Conservation (phyloP, 1,284 basidiomycete genomes). For the Tetrapyrgos nigripes region DNA sequence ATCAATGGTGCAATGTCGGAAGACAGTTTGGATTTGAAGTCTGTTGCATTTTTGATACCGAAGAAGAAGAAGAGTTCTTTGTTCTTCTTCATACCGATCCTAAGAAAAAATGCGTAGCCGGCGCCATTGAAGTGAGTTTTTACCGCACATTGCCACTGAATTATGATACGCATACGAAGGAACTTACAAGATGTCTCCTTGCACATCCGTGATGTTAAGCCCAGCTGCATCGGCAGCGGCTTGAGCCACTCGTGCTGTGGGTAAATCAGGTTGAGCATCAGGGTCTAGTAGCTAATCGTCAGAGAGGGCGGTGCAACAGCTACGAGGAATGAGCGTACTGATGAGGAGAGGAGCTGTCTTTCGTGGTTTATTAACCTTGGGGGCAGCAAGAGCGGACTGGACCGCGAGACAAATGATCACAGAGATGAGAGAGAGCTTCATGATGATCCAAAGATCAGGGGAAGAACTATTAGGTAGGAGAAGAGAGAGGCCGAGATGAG, state of each 20-base stretch:
- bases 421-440: not conserved
- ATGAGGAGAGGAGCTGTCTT: not conserved
- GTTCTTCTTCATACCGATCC: slow-evolving; percentile 38
- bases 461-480: not conserved
- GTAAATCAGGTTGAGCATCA: slow-evolving; percentile 7
- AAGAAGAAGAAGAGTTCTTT: slow-evolving; percentile 41
- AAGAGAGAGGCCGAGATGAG: too few relatives aligned
- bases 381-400: not conserved
- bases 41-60: slow-evolving; percentile 28
- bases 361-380: not conserved
- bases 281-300: slow-evolving; percentile 11
- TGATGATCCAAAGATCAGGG: not conserved
- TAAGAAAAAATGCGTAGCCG: too few relatives aligned
- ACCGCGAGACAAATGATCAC: not conserved
- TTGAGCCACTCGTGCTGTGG: not conserved
- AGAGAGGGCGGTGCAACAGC: not conserved
- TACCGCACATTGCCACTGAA: too few relatives aligned
- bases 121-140: too few relatives aligned
- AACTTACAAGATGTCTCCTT: slow-evolving; percentile 28
- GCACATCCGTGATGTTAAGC: slow-evolving; percentile 28
- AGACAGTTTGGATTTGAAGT: slow-evolving; percentile 34
- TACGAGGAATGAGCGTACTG: not conserved
- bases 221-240: not conserved
- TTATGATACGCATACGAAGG: too few relatives aligned
- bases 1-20: slow-evolving; percentile 40